phyloP scores from a whole-genome alignment of 1,284 basidiomycete genomes.

The Cryptococcus deneoformans region DNA sequence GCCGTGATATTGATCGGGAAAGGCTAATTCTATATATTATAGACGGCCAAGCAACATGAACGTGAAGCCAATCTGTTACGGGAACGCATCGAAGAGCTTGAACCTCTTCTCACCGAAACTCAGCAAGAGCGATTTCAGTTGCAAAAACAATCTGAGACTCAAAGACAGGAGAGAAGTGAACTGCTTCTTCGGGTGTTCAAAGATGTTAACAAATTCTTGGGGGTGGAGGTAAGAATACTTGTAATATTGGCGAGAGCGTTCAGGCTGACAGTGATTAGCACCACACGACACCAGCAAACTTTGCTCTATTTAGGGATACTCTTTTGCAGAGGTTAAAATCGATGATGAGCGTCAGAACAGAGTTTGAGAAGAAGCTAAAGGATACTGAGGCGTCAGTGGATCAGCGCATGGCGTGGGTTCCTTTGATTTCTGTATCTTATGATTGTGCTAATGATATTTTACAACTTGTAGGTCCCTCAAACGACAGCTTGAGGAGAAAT shows the following conservation, averaged over 20 bases:
- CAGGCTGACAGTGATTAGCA: slow-evolving; percentile 25
- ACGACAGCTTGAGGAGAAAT: slow-evolving; percentile 81
- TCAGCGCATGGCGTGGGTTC: slow-evolving; percentile 47
- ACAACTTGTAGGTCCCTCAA: slow-evolving; percentile 61
- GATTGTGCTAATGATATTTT: background rate
- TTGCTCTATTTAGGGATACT: slow-evolving; percentile 82
- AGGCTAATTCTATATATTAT: background rate
- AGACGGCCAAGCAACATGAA: slow-evolving; percentile 62
- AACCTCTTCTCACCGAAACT: slow-evolving; percentile 77
- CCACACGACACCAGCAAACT: slow-evolving; percentile 61
- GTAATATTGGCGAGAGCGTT: background rate
- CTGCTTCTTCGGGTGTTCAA: slow-evolving; percentile 88
- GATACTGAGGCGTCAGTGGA: slow-evolving; percentile 62
- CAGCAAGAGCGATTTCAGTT: slow-evolving; percentile 68
- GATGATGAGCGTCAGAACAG: slow-evolving; percentile 74
- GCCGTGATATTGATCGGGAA: background rate
- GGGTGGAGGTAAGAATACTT: slow-evolving; percentile 69
- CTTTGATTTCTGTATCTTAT: too few species aligned
- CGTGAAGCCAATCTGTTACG: slow-evolving; percentile 60
- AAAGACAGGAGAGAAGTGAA: slow-evolving; percentile 88
- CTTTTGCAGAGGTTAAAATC: slow-evolving; percentile 82
- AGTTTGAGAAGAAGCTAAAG: slow-evolving; percentile 83
- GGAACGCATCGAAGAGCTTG: slow-evolving; percentile 67
- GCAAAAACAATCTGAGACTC: slow-evolving; percentile 80
- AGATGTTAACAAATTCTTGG: slow-evolving; percentile 91